These are phyloP conservation scores for Patellifolia procumbens DNA, from an alignment of 179 eudicot genomes.

Conservation along the genomic window DNA sequence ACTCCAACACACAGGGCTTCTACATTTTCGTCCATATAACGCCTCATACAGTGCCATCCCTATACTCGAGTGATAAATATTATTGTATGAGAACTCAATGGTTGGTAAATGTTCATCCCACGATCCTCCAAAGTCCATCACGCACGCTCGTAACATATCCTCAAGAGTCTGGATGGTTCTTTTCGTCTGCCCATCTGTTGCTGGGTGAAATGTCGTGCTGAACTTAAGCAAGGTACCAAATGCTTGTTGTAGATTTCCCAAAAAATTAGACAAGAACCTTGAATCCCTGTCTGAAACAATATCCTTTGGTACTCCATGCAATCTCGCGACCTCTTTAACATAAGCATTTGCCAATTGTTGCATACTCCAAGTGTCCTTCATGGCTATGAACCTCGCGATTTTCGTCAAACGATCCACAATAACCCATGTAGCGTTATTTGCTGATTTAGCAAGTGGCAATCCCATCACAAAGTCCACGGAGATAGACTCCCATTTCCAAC, in stretches of 20 bases:
- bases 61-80: too few species aligned
- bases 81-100: too few species aligned
- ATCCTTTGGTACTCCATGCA: not conserved
- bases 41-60: too few species aligned
- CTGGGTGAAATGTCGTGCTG: not conserved
- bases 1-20: too few species aligned
- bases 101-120: too few species aligned
- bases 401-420: not conserved
- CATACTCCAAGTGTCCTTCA: too few species aligned
- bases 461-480: constrained; percentile 12
- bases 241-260: not conserved
- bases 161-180: not conserved
- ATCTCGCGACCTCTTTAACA: too few species aligned
- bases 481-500: not conserved
- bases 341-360: too few species aligned
- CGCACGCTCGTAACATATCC: not conserved
- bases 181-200: not conserved
- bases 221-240: not conserved
- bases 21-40: too few species aligned
- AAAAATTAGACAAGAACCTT: not conserved
- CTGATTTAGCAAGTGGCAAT: too few species aligned
- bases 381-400: too few species aligned
- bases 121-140: not conserved
- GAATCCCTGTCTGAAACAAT: not conserved
- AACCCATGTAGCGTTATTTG: too few species aligned